phyloP scores from a whole-genome alignment of 2,329 filamentous ascomycete genomes.

The Aspergillus brasiliensis region DNA sequence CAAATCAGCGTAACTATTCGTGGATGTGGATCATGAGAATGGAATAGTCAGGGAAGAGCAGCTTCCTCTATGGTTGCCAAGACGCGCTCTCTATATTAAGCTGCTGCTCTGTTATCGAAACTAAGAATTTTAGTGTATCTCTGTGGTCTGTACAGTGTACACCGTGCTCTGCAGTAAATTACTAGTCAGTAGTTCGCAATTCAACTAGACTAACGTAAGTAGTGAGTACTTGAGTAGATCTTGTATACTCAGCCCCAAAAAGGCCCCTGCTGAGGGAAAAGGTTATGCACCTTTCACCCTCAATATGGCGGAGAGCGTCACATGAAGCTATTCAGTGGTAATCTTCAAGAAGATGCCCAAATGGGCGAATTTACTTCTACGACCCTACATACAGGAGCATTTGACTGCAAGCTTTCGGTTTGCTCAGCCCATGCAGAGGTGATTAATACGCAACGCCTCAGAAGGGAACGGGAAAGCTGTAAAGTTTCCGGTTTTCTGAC shows the following conservation, averaged over 20 bases:
- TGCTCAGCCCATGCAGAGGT: background rate
- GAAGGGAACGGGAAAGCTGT: background rate
- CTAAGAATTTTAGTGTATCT: background rate
- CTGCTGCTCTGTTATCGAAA: background rate
- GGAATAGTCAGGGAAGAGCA: no score
- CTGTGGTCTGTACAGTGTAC: no score
- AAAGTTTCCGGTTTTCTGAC: conserved; percentile 7
- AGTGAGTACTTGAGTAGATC: background rate
- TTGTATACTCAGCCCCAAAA: background rate
- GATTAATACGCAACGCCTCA: background rate
- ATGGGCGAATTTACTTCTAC: background rate
- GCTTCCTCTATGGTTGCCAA: background rate
- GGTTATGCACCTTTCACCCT: background rate
- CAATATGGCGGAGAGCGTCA: background rate
- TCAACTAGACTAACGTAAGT: no score
- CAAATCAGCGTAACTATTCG: background rate
- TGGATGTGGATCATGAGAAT: background rate
- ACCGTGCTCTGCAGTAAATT: background rate
- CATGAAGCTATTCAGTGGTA: background rate
- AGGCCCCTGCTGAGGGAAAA: background rate
- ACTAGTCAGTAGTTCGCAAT: no score
- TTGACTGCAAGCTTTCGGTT: no score
- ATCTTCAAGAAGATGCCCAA: background rate
- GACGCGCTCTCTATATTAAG: background rate
- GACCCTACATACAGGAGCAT: background rate